phyloP scores from a whole-genome alignment of 768 basidiomycete genomes.

The Amanita phalloides region DNA sequence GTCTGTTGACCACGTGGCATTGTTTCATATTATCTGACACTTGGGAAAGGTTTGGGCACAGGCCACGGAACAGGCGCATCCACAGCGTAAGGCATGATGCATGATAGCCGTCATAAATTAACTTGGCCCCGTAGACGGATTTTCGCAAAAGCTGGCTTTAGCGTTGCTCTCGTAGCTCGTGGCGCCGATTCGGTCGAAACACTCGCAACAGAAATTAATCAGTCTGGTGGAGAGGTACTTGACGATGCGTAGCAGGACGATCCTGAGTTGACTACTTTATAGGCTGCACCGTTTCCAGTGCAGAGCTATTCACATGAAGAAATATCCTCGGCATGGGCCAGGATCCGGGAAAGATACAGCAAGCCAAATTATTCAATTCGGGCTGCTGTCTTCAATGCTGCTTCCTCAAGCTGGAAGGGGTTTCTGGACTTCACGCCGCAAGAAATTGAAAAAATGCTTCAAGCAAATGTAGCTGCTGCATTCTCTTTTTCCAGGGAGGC shows the following conservation, averaged over 20 bases:
- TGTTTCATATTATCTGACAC: slow-evolving; percentile 1
- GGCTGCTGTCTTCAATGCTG: slow-evolving; percentile 58
- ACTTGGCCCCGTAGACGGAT: slow-evolving; percentile 30
- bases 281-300: slow-evolving; percentile 54
- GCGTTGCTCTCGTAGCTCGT: slow-evolving; percentile 55
- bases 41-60: slow-evolving; percentile 29
- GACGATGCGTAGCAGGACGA: background rate
- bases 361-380: slow-evolving; percentile 40
- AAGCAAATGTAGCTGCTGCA: slow-evolving; percentile 44
- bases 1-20: slow-evolving; percentile 18
- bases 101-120: background rate
- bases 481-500: slow-evolving; percentile 56
- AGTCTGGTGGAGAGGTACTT: slow-evolving; percentile 46
- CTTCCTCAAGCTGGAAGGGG: slow-evolving; percentile 46
- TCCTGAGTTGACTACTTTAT: background rate
- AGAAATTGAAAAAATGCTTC: slow-evolving; percentile 40
- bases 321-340: slow-evolving; percentile 36
- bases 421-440: slow-evolving; percentile 55
- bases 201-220: slow-evolving; percentile 44
- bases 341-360: slow-evolving; percentile 34
- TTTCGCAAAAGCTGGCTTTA: slow-evolving; percentile 55
- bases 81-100: slow-evolving; percentile 34
- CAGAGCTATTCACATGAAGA: slow-evolving; percentile 36
- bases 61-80: slow-evolving; percentile 46
- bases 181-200: slow-evolving; percentile 37